A percentile compares a stretch with the other conserved stretches of the same genome.
phyloP scores from a whole-genome alignment of 768 basidiomycete species.

The Kwoniella europaea region DNA sequence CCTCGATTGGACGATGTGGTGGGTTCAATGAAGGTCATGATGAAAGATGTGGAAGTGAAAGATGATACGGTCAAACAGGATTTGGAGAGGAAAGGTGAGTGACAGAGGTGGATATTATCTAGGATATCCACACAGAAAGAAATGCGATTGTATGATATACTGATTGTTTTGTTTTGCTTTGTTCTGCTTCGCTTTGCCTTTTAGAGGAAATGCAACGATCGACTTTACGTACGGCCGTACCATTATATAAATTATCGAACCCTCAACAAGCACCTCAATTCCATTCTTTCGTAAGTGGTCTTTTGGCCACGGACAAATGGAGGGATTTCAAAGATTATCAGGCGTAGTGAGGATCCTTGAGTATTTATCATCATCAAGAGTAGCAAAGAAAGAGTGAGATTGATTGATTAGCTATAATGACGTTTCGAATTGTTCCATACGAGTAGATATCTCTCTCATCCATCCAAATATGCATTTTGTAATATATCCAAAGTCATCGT shows the following conservation, averaged over 20 bases:
- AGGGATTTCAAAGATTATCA: conserved; percentile 48
- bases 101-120: no score
- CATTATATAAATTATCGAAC: conserved; percentile 74
- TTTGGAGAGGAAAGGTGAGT: conserved; percentile 71
- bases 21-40: conserved; percentile 80
- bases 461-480: no score
- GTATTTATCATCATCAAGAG: not conserved
- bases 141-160: not conserved
- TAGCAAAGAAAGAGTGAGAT: no score
- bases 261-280: conserved; percentile 73
- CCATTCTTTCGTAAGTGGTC: conserved; percentile 73
- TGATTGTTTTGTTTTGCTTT: conserved; percentile 46
- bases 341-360: conserved; percentile 19
- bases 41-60: conserved; percentile 80
- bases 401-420: no score
- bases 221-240: conserved; percentile 83
- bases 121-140: no score
- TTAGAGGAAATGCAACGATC: conserved; percentile 89
- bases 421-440: no score
- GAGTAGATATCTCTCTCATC: no score
- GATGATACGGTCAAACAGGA: conserved; percentile 94
- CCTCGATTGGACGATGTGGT: conserved; percentile 60
- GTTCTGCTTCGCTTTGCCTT: conserved; percentile 62
- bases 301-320: conserved; percentile 48
- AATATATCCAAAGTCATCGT: no score